Evolutionary conservation across 352 stramenopile genomes (phyloP).

Genomic region (Plasmopara muralis): DNA sequence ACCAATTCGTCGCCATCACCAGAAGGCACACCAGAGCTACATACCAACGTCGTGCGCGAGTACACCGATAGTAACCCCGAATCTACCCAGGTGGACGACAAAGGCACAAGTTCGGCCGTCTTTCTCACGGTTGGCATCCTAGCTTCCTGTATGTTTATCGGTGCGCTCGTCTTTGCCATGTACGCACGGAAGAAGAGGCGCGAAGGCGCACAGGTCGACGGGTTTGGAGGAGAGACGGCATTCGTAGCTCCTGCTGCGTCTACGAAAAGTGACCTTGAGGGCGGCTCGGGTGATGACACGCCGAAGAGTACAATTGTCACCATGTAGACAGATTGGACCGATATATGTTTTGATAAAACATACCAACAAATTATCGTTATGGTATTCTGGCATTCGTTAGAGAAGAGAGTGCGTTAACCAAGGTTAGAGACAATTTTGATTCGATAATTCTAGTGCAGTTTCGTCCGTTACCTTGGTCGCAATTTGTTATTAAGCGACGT

Average conservation of each 20-base stretch:
- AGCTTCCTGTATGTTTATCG: slow-evolving; percentile 54
- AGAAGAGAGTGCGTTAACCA: neutral
- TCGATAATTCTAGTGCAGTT: slow-evolving; percentile 1
- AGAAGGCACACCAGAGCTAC: slow-evolving; percentile 5
- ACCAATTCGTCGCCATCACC: slow-evolving; percentile 10
- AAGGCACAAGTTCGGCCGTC: slow-evolving; percentile 40
- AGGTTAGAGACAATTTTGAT: slow-evolving; percentile 5
- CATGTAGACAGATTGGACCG: slow-evolving; percentile 42
- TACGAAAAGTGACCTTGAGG: slow-evolving; percentile 17
- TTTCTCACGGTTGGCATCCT: slow-evolving; percentile 67
- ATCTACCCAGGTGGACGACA: slow-evolving; percentile 22
- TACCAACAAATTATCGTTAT: slow-evolving; percentile 31
- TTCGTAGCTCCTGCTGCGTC: slow-evolving; percentile 22
- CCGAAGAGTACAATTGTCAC: slow-evolving; percentile 74
- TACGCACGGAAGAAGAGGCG: slow-evolving; percentile 69
- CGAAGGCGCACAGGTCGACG: slow-evolving; percentile 36
- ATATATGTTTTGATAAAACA: slow-evolving; percentile 10
- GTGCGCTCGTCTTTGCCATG: slow-evolving; percentile 62
- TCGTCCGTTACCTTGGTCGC: neutral
- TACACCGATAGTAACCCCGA: slow-evolving; percentile 19
- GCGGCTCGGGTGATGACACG: slow-evolving; percentile 36
- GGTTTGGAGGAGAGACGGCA: slow-evolving; percentile 38
- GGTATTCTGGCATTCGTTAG: slow-evolving; percentile 1
- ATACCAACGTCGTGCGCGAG: slow-evolving; percentile 11
- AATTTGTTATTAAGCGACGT: slow-evolving; percentile 9